These are phyloP conservation scores for Cephalotrichum gorgonifer DNA, from an alignment of 2,329 filamentous ascomycete genomes.

Conservation along the genomic window DNA sequence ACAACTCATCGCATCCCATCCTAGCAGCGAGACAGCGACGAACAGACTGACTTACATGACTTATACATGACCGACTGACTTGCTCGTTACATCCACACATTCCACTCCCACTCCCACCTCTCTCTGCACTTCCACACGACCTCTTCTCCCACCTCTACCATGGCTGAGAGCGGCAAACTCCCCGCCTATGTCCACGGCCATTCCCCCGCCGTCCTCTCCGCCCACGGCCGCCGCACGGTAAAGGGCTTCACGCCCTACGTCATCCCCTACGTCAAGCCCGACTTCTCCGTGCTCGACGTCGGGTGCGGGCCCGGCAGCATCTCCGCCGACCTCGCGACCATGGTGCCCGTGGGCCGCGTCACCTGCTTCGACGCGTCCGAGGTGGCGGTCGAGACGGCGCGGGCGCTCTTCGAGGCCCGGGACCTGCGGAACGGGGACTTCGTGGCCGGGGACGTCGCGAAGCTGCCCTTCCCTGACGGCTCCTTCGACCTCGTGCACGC, in stretches of 20 bases:
- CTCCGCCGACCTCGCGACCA: constrained; percentile 28
- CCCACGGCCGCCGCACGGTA: constrained; percentile 29
- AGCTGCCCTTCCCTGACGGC: constrained; percentile 26
- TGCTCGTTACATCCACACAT: background rate
- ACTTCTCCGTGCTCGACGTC: constrained; percentile 31
- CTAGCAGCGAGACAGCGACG: too few species aligned
- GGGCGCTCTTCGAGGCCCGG: constrained; percentile 8
- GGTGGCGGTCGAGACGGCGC: constrained; percentile 20
- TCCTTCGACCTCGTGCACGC: constrained; percentile 31
- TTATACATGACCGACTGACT: too few species aligned
- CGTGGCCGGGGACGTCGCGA: constrained; percentile 21
- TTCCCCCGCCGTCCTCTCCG: constrained; percentile 23
- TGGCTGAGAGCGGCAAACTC: background rate
- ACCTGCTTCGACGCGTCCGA: constrained; percentile 26
- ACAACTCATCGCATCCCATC: too few species aligned
- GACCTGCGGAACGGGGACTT: constrained; percentile 17
- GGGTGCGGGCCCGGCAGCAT: constrained; percentile 40
- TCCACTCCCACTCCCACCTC: background rate
- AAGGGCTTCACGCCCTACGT: constrained; percentile 32
- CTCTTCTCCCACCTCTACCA: background rate
- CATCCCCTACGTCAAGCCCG: constrained; percentile 25
- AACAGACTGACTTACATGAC: too few species aligned
- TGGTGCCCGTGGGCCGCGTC: constrained; percentile 26
- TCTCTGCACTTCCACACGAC: too few species aligned
- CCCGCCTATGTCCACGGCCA: constrained; percentile 26